Evolutionary conservation across 2,329 filamentous ascomycete species (phyloP), one percentile per base, ranked within the genome.

Genomic region (Rutstroemia sp.): DNA sequence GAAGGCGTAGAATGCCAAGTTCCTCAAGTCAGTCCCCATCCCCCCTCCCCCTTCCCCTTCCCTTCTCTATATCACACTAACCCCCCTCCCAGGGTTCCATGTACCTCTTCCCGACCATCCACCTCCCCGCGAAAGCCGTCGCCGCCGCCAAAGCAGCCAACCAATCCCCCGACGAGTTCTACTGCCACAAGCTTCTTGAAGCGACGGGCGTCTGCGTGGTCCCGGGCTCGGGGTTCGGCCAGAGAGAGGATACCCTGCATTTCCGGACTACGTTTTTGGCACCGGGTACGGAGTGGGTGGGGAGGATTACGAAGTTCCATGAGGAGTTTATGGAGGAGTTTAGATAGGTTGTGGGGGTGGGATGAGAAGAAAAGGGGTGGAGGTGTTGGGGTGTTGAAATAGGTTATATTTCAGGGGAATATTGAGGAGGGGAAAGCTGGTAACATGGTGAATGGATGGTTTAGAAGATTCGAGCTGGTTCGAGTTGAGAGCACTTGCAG

Each of bases 101-200:
- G 94, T 99, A 99, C 77, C 87, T 99, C 67, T 99, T 97, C 83
- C 94, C 94, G 23, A 94, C 89, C 65, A 95, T 99, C 74, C 83
- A 78, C 37, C 78, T 99, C 23, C 83, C 94, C 1, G 65, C 74
- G 23, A 89, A 89, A 74, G 94, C 91, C 42, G 73, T 86, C 60
- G 85, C 86, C 62, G 89, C 88, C 16, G 94, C 94, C 38, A 72
- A 78, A 67, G 75, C 85, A 60, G 88, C 91, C 71, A 84, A 83
- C 66, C 87, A 88, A 68, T 76, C 79, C 12, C 75, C 92, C 1
- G 94, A 99, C 67, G 92, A 97, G 73, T 96, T 95, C 76, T 99
- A 99, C 79, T 91, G 88, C 75, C 81, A 95, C 76, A 81, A 84
- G 60, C 78, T 99, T 67, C 87, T 99, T 60, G 92, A 99, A 71